These are phyloP conservation scores for Phytophthora hibernalis DNA, from an alignment of 352 stramenopile species.

Conservation along the genomic window DNA sequence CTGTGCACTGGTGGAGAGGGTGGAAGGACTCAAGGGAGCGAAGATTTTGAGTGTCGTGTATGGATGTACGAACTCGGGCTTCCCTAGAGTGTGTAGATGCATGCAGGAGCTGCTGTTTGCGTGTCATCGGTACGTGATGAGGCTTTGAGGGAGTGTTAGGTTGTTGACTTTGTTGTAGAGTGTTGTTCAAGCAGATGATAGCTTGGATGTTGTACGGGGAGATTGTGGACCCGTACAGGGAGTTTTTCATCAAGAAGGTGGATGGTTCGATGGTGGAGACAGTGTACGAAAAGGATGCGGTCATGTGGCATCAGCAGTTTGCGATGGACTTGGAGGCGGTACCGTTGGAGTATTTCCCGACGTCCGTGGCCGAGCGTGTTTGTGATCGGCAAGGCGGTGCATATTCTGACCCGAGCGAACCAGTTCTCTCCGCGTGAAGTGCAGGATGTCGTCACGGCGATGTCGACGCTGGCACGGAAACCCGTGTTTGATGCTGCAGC, in stretches of 20 bases:
- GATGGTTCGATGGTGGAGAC: background rate
- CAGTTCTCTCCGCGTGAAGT: slow-evolving; percentile 58
- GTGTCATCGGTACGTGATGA: slow-evolving; percentile 56
- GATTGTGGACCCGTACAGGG: slow-evolving; percentile 68
- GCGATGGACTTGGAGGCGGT: slow-evolving; percentile 62
- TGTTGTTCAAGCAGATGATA: slow-evolving; percentile 85
- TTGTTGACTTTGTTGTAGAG: slow-evolving; percentile 37
- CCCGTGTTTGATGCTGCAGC: slow-evolving; percentile 57
- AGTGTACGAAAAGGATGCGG: slow-evolving; percentile 6
- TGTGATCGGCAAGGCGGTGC: slow-evolving; percentile 70
- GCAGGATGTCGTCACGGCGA: slow-evolving; percentile 49
- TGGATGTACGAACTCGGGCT: slow-evolving; percentile 53
- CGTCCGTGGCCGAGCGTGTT: slow-evolving; percentile 68
- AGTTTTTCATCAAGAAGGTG: slow-evolving; percentile 78
- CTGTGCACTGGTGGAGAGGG: slow-evolving; percentile 49
- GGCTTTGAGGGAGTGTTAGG: slow-evolving; percentile 3
- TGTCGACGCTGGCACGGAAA: slow-evolving; percentile 43
- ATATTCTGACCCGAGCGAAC: slow-evolving; percentile 58
- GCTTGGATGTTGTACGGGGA: slow-evolving; percentile 82
- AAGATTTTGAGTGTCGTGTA: slow-evolving; percentile 57
- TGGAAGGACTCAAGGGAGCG: slow-evolving; percentile 40
- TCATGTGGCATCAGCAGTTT: slow-evolving; percentile 63
- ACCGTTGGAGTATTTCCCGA: slow-evolving; percentile 67
- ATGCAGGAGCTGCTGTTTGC: slow-evolving; percentile 64
- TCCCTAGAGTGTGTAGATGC: slow-evolving; percentile 56